Percentiles rank a stretch among this genome's conserved stretches.
phyloP scores from a whole-genome alignment of 2,329 filamentous ascomycete species.

The Penicillium sp. region DNA sequence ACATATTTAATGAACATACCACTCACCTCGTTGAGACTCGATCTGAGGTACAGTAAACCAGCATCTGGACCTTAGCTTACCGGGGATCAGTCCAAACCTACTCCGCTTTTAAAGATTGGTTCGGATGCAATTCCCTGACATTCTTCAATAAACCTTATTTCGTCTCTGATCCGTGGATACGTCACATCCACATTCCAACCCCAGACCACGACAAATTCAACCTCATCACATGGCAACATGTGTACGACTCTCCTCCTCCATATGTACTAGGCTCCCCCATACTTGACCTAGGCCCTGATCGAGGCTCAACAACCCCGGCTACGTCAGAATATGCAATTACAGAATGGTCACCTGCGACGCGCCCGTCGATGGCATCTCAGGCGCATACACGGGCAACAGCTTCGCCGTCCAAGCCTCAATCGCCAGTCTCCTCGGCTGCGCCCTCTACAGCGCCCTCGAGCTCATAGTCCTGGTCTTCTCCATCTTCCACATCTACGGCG shows the following conservation, averaged over 20 bases:
- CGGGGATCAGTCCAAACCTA: neutral
- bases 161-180: neutral
- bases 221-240: neutral
- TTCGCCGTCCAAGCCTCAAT: slow-evolving; percentile 13
- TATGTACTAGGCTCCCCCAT: too few relatives aligned
- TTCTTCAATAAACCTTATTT: neutral
- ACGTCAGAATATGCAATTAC: neutral
- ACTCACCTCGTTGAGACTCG: too few relatives aligned
- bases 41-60: too few relatives aligned
- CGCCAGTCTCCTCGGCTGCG: slow-evolving; percentile 9
- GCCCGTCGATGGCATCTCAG: slow-evolving; percentile 12
- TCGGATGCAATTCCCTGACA: neutral
- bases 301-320: neutral
- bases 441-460: slow-evolving; percentile 14
- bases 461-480: slow-evolving; percentile 11
- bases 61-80: too few relatives aligned
- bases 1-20: neutral
- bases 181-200: neutral
- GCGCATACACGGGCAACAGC: slow-evolving; percentile 14
- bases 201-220: neutral
- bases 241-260: neutral
- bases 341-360: slow-evolving; percentile 10
- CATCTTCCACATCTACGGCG: slow-evolving; percentile 6
- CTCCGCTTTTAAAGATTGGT: neutral
- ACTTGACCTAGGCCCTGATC: neutral